Percentiles rank a stretch among this genome's conserved stretches.
These are phyloP conservation scores for Glarea lozoyensis DNA, from an alignment of 495 filamentous ascomycete genomes.

Conservation along the genomic window DNA sequence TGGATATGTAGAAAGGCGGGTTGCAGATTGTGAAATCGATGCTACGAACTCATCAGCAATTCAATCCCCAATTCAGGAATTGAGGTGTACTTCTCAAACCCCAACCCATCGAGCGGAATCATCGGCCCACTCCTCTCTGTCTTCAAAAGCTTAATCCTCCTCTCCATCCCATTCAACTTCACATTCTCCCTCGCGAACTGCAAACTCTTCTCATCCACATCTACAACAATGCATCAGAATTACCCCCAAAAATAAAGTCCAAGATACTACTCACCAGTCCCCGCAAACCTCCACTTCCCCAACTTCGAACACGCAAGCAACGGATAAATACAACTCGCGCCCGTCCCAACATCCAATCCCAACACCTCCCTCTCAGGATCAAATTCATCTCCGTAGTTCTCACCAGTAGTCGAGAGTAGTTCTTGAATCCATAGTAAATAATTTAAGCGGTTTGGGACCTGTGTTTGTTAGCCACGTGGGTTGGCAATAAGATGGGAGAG, in stretches of 20 bases:
- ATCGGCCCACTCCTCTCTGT: constrained; percentile 43
- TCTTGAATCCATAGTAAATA: constrained; percentile 89
- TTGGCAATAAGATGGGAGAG: background rate
- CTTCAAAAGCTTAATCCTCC: constrained; percentile 54
- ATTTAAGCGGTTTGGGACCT: constrained; percentile 75
- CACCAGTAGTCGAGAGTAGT: constrained; percentile 65
- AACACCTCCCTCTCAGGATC: constrained; percentile 46
- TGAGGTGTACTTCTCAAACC: constrained; percentile 37
- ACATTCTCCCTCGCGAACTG: constrained; percentile 57
- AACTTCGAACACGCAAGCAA: constrained; percentile 66
- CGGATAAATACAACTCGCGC: constrained; percentile 86
- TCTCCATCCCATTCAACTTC: constrained; percentile 48
- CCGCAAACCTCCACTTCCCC: constrained; percentile 61
- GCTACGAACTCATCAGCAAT: constrained; percentile 23
- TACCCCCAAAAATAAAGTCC: constrained; percentile 3
- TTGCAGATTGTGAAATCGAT: constrained; percentile 93
- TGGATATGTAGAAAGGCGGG: constrained; percentile 82
- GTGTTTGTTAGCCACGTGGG: background rate
- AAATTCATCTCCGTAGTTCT: constrained; percentile 42
- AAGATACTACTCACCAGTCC: constrained; percentile 45
- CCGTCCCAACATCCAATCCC: constrained; percentile 87
- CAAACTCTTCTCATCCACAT: constrained; percentile 70
- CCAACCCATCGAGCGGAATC: constrained; percentile 50
- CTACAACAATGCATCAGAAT: constrained; percentile 26
- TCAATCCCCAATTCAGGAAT: background rate